phyloP scores from a whole-genome alignment of 129 eudicot species.

The Saposhnikovia divaricata region DNA sequence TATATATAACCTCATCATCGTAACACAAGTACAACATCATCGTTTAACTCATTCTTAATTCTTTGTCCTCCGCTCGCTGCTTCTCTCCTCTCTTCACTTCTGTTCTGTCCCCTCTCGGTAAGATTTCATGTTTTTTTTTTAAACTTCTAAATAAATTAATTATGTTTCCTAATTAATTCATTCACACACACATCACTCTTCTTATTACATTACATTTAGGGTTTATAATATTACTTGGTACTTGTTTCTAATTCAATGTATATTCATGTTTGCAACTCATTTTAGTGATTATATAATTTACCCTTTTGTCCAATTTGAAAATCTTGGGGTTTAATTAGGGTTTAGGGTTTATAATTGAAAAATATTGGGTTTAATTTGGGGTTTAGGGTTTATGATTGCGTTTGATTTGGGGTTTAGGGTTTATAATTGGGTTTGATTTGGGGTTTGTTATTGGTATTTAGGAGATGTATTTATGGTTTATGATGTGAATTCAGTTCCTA shows the following conservation, averaged over 20 bases:
- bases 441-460: neutral
- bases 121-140: too few relatives aligned
- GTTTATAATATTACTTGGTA: neutral
- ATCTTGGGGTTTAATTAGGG: neutral
- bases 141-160: too few relatives aligned
- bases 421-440: neutral
- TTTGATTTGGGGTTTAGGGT: neutral
- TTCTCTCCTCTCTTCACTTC: too few relatives aligned
- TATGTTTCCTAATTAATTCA: too few relatives aligned
- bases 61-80: too few relatives aligned
- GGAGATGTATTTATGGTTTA: neutral
- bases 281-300: neutral
- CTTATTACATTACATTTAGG: neutral
- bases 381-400: neutral
- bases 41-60: too few relatives aligned
- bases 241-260: neutral
- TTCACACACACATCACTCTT: too few relatives aligned
- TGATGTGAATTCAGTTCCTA: neutral
- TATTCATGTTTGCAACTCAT: neutral
- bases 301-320: neutral
- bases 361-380: neutral
- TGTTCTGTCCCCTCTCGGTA: too few relatives aligned
- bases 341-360: neutral
- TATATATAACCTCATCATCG: too few relatives aligned
- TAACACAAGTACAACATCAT: too few relatives aligned